Conservation (phyloP, 2,329 filamentous ascomycete species). For the Whalleya microplaca region DNA sequence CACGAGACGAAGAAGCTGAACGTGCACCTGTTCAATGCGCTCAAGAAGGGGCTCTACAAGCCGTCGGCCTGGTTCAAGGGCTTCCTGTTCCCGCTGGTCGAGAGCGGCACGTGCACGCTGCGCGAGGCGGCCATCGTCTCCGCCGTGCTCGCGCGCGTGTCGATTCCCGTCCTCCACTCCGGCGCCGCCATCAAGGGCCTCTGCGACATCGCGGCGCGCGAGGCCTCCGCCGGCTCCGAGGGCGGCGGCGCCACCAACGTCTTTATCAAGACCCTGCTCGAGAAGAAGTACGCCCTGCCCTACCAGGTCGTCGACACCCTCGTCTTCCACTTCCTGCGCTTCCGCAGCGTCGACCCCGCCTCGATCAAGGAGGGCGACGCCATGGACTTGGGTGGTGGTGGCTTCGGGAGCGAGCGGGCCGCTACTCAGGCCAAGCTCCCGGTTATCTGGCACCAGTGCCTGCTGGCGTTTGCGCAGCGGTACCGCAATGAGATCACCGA, state of each 20-base stretch:
- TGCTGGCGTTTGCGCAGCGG: constrained; percentile 89
- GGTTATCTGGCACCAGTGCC: constrained; percentile 94
- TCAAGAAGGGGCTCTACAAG: constrained; percentile 93
- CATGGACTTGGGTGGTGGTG: constrained; percentile 50
- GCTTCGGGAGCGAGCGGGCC: constrained; percentile 41
- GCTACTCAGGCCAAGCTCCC: constrained; percentile 70
- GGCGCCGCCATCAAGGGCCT: constrained; percentile 88
- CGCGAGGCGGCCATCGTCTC: constrained; percentile 91
- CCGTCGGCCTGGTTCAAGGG: constrained; percentile 97
- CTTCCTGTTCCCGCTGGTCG: constrained; percentile 87
- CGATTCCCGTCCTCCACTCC: constrained; percentile 88
- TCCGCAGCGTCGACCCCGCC: constrained; percentile 70
- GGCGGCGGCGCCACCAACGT: constrained; percentile 91
- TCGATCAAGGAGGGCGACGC: constrained; percentile 57
- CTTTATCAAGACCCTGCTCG: constrained; percentile 88
- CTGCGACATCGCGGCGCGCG: constrained; percentile 92
- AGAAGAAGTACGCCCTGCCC: constrained; percentile 96
- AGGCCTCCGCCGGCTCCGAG: constrained; percentile 77
- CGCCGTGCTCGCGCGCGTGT: constrained; percentile 81
- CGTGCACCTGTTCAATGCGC: constrained; percentile 88
- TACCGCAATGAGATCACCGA: constrained; percentile 97
- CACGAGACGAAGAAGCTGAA: constrained; percentile 94
- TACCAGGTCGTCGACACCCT: constrained; percentile 93
- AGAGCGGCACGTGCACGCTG: constrained; percentile 84
- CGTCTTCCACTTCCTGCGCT: constrained; percentile 95